Evolutionary conservation across 2,329 filamentous ascomycete species (phyloP).

Genomic region (Epichloe typhina): DNA sequence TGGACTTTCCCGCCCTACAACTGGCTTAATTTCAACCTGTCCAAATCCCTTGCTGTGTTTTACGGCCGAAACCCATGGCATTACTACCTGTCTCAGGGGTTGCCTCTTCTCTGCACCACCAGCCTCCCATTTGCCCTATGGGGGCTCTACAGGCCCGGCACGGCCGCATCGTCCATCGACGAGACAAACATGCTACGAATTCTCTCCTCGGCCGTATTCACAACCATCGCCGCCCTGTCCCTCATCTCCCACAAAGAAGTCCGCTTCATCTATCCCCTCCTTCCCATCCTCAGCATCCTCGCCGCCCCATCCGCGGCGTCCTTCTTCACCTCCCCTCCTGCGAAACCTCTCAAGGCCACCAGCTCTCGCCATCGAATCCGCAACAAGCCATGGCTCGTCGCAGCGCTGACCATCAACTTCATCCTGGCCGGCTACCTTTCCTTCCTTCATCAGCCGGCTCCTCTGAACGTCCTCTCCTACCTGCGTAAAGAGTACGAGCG

Average conservation of each 20-base stretch:
- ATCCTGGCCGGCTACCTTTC: constrained; percentile 62
- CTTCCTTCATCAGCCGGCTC: constrained; percentile 66
- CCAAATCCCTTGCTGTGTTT: constrained; percentile 77
- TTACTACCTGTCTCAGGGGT: constrained; percentile 84
- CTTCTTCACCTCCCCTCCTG: constrained; percentile 43
- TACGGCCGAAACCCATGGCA: constrained; percentile 85
- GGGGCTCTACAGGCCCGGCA: constrained; percentile 42
- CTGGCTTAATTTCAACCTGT: constrained; percentile 84
- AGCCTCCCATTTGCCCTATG: constrained; percentile 61
- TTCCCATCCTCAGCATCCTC: constrained; percentile 75
- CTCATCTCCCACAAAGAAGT: constrained; percentile 91
- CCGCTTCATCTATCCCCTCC: constrained; percentile 86
- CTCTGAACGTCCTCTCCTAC: constrained; percentile 59
- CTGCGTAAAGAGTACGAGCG: constrained; percentile 61
- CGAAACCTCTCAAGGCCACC: constrained; percentile 15
- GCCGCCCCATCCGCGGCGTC: constrained; percentile 52
- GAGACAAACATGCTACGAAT: constrained; percentile 22
- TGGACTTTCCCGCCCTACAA: constrained; percentile 84
- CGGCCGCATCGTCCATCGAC: constrained; percentile 18
- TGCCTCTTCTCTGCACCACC: constrained; percentile 76
- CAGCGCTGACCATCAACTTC: constrained; percentile 52
- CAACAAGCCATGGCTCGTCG: constrained; percentile 42
- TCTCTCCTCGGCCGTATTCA: constrained; percentile 43
- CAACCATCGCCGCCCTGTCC: constrained; percentile 53
- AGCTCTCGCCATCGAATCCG: constrained; percentile 24